phyloP scores from a whole-genome alignment of 805 yeast genomes.

The Clavispora asparagi region DNA sequence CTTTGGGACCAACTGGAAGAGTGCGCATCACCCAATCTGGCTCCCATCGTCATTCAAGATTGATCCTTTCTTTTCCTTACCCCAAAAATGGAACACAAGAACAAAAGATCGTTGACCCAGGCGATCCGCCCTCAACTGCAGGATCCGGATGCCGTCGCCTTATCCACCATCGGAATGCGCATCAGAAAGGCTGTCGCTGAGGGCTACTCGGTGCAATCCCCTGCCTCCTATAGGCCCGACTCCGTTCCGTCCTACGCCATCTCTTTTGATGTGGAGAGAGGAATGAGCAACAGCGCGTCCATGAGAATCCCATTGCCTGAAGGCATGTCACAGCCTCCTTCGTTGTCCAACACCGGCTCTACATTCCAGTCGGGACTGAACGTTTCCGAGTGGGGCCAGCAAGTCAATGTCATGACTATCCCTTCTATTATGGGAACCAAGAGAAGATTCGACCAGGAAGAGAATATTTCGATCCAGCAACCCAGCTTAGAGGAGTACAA shows the following conservation, averaged over 20 bases:
- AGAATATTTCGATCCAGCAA: constrained; percentile 3
- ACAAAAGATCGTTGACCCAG: constrained; percentile 33
- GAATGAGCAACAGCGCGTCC: not conserved
- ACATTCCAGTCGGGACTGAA: constrained; percentile 39
- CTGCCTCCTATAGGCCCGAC: constrained; percentile 8
- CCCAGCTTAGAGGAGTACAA: constrained; percentile 18
- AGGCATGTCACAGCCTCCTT: constrained; percentile 40
- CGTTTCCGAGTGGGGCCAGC: constrained; percentile 36
- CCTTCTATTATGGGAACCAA: constrained; percentile 12
- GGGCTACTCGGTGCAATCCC: constrained; percentile 41
- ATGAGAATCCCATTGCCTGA: constrained; percentile 38
- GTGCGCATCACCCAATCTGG: not conserved
- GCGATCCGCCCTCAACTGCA: constrained; percentile 19
- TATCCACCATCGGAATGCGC: constrained; percentile 64
- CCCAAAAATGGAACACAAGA: constrained; percentile 6
- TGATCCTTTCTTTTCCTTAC: not conserved
- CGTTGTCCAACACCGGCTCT: constrained; percentile 37
- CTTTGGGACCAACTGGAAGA: not conserved
- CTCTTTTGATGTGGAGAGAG: constrained; percentile 3
- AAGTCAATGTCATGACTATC: constrained; percentile 1
- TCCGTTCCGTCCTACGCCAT: constrained; percentile 2
- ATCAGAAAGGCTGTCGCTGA: constrained; percentile 62
- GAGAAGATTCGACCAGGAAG: constrained; percentile 23
- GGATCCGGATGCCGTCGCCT: constrained; percentile 30
- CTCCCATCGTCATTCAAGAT: too few relatives aligned